Conservation (phyloP, 2,329 filamentous ascomycete species). For the Rhinocladiella mackenziei region DNA sequence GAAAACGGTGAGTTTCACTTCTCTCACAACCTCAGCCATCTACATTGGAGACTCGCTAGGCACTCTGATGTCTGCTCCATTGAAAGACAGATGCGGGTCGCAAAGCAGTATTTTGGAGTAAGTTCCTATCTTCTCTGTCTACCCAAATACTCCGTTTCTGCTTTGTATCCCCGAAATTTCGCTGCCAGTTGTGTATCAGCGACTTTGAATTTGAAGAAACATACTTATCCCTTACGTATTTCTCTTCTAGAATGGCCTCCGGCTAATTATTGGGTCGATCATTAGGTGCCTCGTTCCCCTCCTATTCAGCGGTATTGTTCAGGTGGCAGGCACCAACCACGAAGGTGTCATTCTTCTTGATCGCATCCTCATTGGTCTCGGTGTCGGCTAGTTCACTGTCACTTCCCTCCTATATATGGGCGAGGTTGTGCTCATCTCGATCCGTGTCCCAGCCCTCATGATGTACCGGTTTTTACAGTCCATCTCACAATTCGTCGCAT, state of each 20-base stretch:
- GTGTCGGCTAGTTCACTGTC: slow-evolving; percentile 34
- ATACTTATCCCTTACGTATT: too few relatives aligned
- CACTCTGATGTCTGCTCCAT: slow-evolving; percentile 35
- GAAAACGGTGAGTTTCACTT: slow-evolving; percentile 29
- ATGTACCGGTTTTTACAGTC: slow-evolving; percentile 34
- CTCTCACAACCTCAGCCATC: slow-evolving; percentile 38
- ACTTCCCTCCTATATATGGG: slow-evolving; percentile 35
- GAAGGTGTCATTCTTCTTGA: slow-evolving; percentile 31
- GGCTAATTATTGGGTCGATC: too few relatives aligned
- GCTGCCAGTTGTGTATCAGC: too few relatives aligned
- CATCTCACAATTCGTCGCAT: slow-evolving; percentile 31
- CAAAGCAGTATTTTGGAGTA: slow-evolving; percentile 35
- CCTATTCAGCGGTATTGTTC: slow-evolving; percentile 32
- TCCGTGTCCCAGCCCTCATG: slow-evolving; percentile 32
- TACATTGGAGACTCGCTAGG: slow-evolving; percentile 41
- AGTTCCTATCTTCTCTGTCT: too few relatives aligned
- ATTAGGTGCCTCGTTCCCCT: slow-evolving; percentile 36
- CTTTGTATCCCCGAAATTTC: too few relatives aligned
- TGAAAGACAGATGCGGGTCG: slow-evolving; percentile 38
- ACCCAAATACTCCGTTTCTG: too few relatives aligned
- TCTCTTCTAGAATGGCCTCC: too few relatives aligned
- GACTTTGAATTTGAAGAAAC: too few relatives aligned
- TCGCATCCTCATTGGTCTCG: slow-evolving; percentile 32
- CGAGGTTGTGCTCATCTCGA: slow-evolving; percentile 31
- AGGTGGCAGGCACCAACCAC: slow-evolving; percentile 25